These are phyloP conservation scores for Trichoderma atrobrunneum DNA, from an alignment of 2,329 filamentous ascomycete species.

Conservation along the genomic window DNA sequence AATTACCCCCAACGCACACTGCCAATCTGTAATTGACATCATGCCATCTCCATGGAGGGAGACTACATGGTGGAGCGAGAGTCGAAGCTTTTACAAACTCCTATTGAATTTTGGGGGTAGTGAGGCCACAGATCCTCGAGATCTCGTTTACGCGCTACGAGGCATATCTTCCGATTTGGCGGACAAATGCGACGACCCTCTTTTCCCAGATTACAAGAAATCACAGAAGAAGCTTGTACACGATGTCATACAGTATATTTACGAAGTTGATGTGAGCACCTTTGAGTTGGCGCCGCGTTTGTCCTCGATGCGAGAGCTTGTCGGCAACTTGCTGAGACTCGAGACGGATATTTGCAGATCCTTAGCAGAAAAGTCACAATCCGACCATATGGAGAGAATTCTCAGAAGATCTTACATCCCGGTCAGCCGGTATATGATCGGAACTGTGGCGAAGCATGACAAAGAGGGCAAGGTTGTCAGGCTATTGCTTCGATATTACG, in stretches of 20 bases:
- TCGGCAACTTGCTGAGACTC: neutral
- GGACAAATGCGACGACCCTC: fast-evolving
- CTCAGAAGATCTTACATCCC: neutral
- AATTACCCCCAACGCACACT: neutral
- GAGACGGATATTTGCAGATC: neutral
- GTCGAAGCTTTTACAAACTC: neutral
- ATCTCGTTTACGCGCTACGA: neutral
- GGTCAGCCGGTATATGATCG: neutral
- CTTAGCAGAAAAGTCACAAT: neutral
- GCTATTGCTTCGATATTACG: neutral
- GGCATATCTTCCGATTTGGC: neutral
- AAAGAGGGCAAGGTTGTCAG: neutral
- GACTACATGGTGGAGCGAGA: neutral
- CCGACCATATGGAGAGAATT: neutral
- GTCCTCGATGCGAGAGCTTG: neutral
- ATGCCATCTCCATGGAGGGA: neutral
- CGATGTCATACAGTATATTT: neutral
- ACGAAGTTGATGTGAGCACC: neutral
- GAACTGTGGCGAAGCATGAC: neutral
- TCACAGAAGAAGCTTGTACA: neutral
- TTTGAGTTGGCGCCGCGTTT: neutral
- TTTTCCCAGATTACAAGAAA: neutral
- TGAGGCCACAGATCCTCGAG: neutral
- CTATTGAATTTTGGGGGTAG: neutral
- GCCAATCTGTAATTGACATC: slow-evolving; percentile 2